A percentile compares a stretch with the other conserved stretches of the same genome.
Conservation (phyloP, 148 eudicot species). For the Suaeda aralocaspica region DNA sequence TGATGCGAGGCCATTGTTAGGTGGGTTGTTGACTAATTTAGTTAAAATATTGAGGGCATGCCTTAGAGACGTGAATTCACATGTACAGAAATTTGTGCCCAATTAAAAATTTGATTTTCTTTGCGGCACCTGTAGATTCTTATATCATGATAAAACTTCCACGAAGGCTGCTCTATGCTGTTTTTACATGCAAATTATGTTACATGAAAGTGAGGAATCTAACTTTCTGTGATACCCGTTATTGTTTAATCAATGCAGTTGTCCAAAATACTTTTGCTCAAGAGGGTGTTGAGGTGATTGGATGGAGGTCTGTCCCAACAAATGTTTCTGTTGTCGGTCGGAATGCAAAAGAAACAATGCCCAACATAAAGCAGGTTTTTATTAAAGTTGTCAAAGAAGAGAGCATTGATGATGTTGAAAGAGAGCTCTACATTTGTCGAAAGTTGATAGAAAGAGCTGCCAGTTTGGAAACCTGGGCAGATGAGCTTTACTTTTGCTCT, state of each 20-base stretch:
- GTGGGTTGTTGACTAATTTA: neutral
- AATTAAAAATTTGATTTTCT: neutral
- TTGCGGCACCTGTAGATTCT: neutral
- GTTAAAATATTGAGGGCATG: neutral
- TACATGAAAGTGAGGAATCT: neutral
- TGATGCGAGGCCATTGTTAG: neutral
- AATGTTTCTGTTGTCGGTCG: constrained; percentile 69
- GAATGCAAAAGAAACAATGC: constrained; percentile 91
- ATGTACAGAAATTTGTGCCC: neutral
- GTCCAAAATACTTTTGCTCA: constrained; percentile 56
- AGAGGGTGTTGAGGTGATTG: constrained; percentile 97
- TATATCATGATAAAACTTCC: neutral
- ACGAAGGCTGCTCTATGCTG: neutral
- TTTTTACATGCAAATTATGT: neutral
- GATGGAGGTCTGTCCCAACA: constrained; percentile 95
- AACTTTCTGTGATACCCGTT: constrained; percentile 1
- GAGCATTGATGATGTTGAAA: constrained; percentile 82
- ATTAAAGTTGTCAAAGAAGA: constrained; percentile 71
- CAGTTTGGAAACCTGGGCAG: constrained; percentile 71
- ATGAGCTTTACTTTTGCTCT: constrained; percentile 90
- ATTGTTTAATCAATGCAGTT: constrained; percentile 40
- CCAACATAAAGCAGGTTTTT: constrained; percentile 91
- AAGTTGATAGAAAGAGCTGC: constrained; percentile 81
- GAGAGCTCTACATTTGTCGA: constrained; percentile 88
- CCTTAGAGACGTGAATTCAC: neutral